Evolutionary conservation across 106 monocot genomes (phyloP).

Genomic region (Hemerocallis citrina): DNA sequence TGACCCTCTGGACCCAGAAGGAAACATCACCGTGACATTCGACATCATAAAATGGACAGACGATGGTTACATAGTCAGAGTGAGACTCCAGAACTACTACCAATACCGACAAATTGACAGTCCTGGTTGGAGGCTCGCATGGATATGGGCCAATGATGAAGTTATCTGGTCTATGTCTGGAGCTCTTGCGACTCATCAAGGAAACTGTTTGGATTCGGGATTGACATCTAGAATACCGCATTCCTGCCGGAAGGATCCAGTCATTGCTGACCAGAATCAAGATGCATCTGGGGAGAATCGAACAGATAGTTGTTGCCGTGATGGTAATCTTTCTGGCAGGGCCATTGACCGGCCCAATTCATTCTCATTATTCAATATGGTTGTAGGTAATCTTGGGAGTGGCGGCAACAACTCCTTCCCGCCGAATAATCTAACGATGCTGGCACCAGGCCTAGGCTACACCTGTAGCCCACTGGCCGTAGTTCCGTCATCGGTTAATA

Average conservation of each 20-base stretch:
- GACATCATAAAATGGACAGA: conserved; percentile 7
- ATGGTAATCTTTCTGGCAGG: neutral
- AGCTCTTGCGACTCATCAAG: conserved; percentile 7
- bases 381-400: neutral
- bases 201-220: conserved; percentile 2
- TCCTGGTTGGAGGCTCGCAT: conserved; percentile 16
- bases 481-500: neutral
- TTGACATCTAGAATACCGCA: neutral
- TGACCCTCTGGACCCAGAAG: conserved; percentile 18
- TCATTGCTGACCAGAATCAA: neutral
- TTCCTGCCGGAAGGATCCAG: conserved; percentile 1
- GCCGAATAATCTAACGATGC: conserved; percentile 3
- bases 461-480: conserved; percentile 13
- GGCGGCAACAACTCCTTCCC: neutral
- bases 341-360: neutral
- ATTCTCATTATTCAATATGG: conserved; percentile 8
- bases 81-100: conserved; percentile 17
- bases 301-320: conserved; percentile 3
- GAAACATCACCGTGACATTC: conserved; percentile 19
- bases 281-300: neutral
- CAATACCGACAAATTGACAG: conserved; percentile 13
- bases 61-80: conserved; percentile 13
- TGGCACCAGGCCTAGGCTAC: conserved; percentile 8
- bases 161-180: conserved; percentile 12
- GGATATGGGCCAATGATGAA: conserved; percentile 12